phyloP scores from a whole-genome alignment of 495 filamentous ascomycete species.

The Podospora appendiculata region DNA sequence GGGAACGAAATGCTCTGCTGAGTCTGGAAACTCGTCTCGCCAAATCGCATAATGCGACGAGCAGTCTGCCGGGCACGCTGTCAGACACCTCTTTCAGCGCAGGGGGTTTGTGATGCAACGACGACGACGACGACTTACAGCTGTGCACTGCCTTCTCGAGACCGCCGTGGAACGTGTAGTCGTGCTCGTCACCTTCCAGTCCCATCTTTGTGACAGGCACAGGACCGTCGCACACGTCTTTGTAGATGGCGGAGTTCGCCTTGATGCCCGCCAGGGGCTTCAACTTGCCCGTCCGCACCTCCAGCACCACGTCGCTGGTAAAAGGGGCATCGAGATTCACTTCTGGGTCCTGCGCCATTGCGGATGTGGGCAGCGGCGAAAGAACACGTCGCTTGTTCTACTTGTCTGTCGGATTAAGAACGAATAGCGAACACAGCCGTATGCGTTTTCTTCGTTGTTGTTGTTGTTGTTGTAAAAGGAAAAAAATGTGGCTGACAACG shows the following conservation, averaged over 20 bases:
- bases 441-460: too few species aligned
- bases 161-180: conserved; percentile 46
- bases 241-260: conserved; percentile 46
- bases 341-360: neutral
- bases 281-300: conserved; percentile 48
- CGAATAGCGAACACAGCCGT: too few species aligned
- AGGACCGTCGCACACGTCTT: conserved; percentile 26
- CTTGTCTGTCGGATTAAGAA: too few species aligned
- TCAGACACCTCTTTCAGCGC: neutral
- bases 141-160: conserved; percentile 50
- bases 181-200: conserved; percentile 48
- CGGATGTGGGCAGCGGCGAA: too few species aligned
- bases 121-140: conserved; percentile 35
- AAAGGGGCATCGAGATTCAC: conserved; percentile 34
- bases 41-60: conserved; percentile 45
- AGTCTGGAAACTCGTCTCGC: conserved; percentile 34
- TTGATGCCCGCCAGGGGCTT: conserved; percentile 34
- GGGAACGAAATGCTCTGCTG: conserved; percentile 32
- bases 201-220: conserved; percentile 38
- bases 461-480: too few species aligned
- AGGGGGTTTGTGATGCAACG: neutral
- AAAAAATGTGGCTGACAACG: too few species aligned
- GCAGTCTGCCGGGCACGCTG: conserved; percentile 26
- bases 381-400: too few species aligned
- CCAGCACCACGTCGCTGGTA: conserved; percentile 36